Conservation (phyloP, 805 yeast genomes). For the Lipomyces yamadae region DNA sequence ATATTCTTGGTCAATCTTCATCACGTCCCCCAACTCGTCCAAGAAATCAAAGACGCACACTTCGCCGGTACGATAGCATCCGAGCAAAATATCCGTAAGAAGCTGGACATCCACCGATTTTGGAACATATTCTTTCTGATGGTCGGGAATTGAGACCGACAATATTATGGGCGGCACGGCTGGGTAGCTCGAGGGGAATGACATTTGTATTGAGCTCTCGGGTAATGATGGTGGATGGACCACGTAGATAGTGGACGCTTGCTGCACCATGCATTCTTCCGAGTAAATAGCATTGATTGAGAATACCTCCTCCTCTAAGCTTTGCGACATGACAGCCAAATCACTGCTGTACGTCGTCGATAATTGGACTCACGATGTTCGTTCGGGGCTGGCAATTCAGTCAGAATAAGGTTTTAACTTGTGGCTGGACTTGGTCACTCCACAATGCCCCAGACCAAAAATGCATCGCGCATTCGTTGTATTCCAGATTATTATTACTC, state of each 20-base stretch:
- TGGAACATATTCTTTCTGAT: not conserved
- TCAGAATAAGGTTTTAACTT: too few species aligned
- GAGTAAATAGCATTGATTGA: slow-evolving; percentile 83
- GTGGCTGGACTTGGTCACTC: too few species aligned
- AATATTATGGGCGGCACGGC: slow-evolving; percentile 61
- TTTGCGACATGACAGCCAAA: slow-evolving; percentile 46
- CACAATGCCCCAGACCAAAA: too few species aligned
- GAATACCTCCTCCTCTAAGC: slow-evolving; percentile 70
- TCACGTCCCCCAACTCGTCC: slow-evolving; percentile 52
- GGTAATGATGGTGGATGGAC: slow-evolving; percentile 46
- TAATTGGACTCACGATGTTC: not conserved
- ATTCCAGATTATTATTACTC: too few species aligned
- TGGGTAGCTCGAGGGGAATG: slow-evolving; percentile 78
- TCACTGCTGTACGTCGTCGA: not conserved
- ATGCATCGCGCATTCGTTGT: too few species aligned
- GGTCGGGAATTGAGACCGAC: slow-evolving; percentile 52
- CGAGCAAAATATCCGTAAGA: slow-evolving; percentile 53
- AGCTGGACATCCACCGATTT: slow-evolving; percentile 5
- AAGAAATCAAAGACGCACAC: slow-evolving; percentile 83
- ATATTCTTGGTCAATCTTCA: slow-evolving; percentile 45
- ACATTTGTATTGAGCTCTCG: slow-evolving; percentile 62
- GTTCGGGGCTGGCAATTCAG: not conserved
- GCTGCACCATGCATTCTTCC: slow-evolving; percentile 59
- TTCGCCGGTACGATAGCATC: slow-evolving; percentile 60
- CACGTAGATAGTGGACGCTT: slow-evolving; percentile 51